These are phyloP conservation scores for Rutstroemia sp. DNA, from an alignment of 2,329 filamentous ascomycete species.

Conservation along the genomic window DNA sequence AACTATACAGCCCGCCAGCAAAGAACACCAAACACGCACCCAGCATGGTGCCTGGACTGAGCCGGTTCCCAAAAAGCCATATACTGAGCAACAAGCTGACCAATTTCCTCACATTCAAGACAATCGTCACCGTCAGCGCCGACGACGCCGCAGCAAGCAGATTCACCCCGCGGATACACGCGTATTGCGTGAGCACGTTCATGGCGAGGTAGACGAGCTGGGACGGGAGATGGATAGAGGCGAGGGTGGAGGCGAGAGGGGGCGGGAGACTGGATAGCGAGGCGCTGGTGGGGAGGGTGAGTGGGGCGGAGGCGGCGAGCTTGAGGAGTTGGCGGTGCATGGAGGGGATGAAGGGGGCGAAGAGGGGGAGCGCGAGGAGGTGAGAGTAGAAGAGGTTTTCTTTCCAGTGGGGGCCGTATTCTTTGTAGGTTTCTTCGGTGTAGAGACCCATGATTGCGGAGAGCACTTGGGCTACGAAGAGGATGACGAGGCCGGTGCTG, in stretches of 20 bases:
- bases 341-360: conserved; percentile 56
- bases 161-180: conserved; percentile 94
- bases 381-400: conserved; percentile 95
- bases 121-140: conserved; percentile 91
- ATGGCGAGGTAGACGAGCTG: conserved; percentile 64
- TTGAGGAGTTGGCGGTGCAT: conserved; percentile 43
- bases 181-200: conserved; percentile 85
- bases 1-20: conserved; percentile 83
- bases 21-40: conserved; percentile 84
- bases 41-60: conserved; percentile 68
- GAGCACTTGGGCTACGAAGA: conserved; percentile 81
- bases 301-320: conserved; percentile 55
- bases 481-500: conserved; percentile 66
- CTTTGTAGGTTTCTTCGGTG: conserved; percentile 81
- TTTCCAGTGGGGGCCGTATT: conserved; percentile 83
- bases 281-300: conserved; percentile 35
- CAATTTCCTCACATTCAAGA: conserved; percentile 90
- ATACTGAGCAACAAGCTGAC: conserved; percentile 88
- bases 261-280: conserved; percentile 30
- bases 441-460: conserved; percentile 94
- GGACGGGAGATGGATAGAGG: conserved; percentile 46
- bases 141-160: conserved; percentile 83
- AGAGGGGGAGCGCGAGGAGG: conserved; percentile 67
- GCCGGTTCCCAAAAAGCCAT: conserved; percentile 82
- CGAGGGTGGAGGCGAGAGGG: conserved; percentile 31